Evolutionary conservation across 139 green algal species (phyloP), one percentile per base, ranked within the genome.

Genomic region (Tetraselmis striata): DNA sequence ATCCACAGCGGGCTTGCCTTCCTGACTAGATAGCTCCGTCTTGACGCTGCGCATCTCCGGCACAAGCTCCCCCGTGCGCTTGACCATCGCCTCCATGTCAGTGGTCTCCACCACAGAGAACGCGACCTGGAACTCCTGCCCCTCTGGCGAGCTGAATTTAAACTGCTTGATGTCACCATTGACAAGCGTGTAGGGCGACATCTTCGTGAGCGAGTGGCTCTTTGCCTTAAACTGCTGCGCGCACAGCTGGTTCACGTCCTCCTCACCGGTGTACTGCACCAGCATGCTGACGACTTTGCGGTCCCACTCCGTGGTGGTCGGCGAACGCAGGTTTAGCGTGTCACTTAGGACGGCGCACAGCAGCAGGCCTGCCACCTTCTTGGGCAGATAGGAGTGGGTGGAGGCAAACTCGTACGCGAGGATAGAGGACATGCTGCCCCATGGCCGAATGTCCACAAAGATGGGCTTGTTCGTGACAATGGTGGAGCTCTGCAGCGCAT

Each of bases 141-240:
- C 67, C 25, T 26, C 76, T 25, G 23, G 29, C 59, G 23, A 29
- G 32, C 79, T 79, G 29, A 83, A 82, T 29, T 83, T 87, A 77
- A 87, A 87, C 58, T 87, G 59, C 74, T 87, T 87, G 29, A 83
- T 78, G 76, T 87, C 84, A 24, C 84, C 84, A 22, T 67, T 76
- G 5, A 85, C 84, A 2, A 87, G 30, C 2, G 59, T 32, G 78
- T 87, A 87, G 1, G 84, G 59, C 5, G 29, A 80, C 77, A 87
- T 83, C 23, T 75, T 29, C 1, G 24, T 32, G 27, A 87, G 30
- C n/a, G n/a, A 58, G 31, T 78, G 78, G 1, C 30, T 80, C 75
- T 87, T 87, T 1, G 76, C 77, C 31, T 80, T 80, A 75, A 87
- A 87, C 80, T 82, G 75, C 67, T 85, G 75, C 77, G 30, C 67